Conservation (phyloP, 2,329 filamentous ascomycete genomes). For the Nothopassalora personata region DNA sequence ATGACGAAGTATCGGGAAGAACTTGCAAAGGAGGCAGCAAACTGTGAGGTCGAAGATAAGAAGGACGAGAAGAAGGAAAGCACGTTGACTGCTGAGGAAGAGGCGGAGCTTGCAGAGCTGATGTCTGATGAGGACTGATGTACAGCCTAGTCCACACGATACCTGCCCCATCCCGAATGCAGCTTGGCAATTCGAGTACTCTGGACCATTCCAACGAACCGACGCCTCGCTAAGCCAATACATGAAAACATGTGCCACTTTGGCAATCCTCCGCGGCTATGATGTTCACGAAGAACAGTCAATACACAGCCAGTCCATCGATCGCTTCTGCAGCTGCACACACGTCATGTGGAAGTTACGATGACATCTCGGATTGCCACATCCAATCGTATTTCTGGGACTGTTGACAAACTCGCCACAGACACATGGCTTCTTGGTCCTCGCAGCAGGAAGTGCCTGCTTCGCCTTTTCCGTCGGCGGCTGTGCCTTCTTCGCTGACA, state of each 20-base stretch:
- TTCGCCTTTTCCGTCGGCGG: background rate
- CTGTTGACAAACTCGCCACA: conserved; percentile 11
- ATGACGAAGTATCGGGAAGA: conserved; percentile 52
- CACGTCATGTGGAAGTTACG: conserved; percentile 18
- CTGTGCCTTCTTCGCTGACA: background rate
- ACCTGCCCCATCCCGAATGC: background rate
- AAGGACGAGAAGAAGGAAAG: conserved; percentile 42
- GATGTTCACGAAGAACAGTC: conserved; percentile 10
- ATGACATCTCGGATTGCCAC: conserved; percentile 13
- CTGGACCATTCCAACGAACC: background rate
- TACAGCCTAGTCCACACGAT: background rate
- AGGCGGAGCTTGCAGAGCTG: conserved; percentile 83
- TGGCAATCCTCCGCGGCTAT: background rate
- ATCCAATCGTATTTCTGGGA: conserved; percentile 12
- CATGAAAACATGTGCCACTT: background rate
- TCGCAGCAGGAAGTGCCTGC: background rate
- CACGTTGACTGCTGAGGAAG: conserved; percentile 74
- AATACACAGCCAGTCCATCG: conserved; percentile 14
- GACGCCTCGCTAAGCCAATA: background rate
- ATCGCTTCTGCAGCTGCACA: conserved; percentile 10
- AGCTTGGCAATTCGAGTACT: background rate
- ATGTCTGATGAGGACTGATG: conserved; percentile 66
- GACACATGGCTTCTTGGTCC: conserved; percentile 10
- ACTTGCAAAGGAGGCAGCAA: conserved; percentile 46
- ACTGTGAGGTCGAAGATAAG: conserved; percentile 38